phyloP scores from a whole-genome alignment of 164 flowering plant species.

The Litsea cubeba region DNA sequence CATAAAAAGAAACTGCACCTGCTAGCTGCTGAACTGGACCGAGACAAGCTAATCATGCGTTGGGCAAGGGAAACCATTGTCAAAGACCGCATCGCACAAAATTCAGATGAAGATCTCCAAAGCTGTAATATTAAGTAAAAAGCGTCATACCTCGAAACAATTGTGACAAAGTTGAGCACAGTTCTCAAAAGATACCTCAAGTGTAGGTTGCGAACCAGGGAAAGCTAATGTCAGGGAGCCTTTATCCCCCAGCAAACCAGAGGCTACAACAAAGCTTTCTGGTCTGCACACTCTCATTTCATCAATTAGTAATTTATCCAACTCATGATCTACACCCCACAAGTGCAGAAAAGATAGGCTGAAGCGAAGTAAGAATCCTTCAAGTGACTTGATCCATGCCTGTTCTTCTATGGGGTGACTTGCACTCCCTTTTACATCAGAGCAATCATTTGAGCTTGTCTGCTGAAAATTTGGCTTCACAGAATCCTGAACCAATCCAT shows the following conservation, averaged over 20 bases:
- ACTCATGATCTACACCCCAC: conserved; percentile 70
- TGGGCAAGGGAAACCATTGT: conserved; percentile 94
- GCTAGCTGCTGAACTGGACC: conserved; percentile 67
- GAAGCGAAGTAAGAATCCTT: conserved; percentile 53
- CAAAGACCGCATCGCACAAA: conserved; percentile 83
- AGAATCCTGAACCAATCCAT: conserved; percentile 23
- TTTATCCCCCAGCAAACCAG: conserved; percentile 87
- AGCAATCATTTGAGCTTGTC: conserved; percentile 16
- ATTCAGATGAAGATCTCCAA: conserved; percentile 91
- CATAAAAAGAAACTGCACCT: conserved; percentile 41
- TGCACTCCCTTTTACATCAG: conserved; percentile 19
- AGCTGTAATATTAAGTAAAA: conserved; percentile 53
- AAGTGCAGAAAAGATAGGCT: conserved; percentile 82
- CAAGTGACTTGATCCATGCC: conserved; percentile 38
- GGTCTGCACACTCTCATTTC: conserved; percentile 76
- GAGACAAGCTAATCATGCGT: conserved; percentile 70
- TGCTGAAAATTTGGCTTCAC: conserved; percentile 21
- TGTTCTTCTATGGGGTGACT: conserved; percentile 23
- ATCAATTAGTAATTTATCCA: conserved; percentile 63
- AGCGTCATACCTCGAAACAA: conserved; percentile 17
- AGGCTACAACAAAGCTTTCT: conserved; percentile 46
- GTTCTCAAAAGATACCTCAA: conserved; percentile 59
- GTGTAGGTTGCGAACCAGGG: conserved; percentile 54
- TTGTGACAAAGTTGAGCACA: conserved; percentile 4
- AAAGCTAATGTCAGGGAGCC: conserved; percentile 82